Base-by-base conservation (phyloP, 345 rosid species). In the Turritis glabra region DNA sequence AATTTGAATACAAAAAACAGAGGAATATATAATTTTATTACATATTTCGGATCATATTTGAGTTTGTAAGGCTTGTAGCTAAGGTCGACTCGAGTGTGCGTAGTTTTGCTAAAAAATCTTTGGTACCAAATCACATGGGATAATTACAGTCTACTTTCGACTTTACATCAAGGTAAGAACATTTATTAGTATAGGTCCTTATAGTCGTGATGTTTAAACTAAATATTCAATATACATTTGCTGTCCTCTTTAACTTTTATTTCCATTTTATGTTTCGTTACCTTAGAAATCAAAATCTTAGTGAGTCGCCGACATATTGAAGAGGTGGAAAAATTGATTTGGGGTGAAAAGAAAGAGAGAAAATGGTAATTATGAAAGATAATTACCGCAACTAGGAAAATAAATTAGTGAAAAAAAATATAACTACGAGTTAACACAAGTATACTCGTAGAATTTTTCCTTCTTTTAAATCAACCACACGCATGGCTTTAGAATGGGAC, bases 91-190 rank as follows among this genome's bases (percentile, higher is more conserved):
- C 67, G 19, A 35, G 40, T 2, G 37, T 55, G 10, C 5, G 22
- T 52, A 13, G 23, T 33, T 74, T 40, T n/a, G n/a, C n/a, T 0
- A 12, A 3, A 63, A 32, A 74, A 66, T 4, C 8, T 12, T 57
- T 68, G 19, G 56, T 37, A 63, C 77, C 32, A 41, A 53, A 52
- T 30, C 70, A 53, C 77, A 63, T 41, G 77, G 40, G 21, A 46
- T 18, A 17, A 26, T 48, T 72, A 38, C 43, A 54, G 44, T 25
- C 23, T 56, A 21, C 40, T 66, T 66, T 74, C 55, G 29, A 48
- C 59, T 57, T 18, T 15, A 52, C 67, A 23, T 27, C 35, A 44
- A 55, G 44, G 14, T 21, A 30, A 15, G 33, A 57, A 3, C 63
- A 68, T 51, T 51, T 60, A 40, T 40, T 67, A 67, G 13, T 5